Base-by-base conservation (phyloP, 2,329 filamentous ascomycete species). In the Colletotrichum eremochloae region DNA sequence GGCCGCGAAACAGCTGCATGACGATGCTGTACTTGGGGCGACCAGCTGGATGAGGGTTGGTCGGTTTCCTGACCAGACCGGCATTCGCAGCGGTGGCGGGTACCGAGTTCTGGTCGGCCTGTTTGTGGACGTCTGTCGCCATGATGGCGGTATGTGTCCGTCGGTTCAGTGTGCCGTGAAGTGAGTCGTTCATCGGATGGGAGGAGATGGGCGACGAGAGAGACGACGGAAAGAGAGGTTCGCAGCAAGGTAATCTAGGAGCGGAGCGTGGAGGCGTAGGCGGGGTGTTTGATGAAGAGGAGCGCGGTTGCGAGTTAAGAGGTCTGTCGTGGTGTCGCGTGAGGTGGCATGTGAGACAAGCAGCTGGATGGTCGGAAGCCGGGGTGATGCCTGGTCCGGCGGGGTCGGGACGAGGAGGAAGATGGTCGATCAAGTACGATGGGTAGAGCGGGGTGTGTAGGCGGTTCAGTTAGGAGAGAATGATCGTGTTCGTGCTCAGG, bases 11-110 rank as follows among this genome's bases (percentile, higher is more conserved):
- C 33, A 86, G 75, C 75, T 89, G 87, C 72, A 86, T 83, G 18
- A 84, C 76, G 11, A 80, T 79, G 60, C 88, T 86, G 80, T 91
- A 84, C 71, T 87, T 85, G 65, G 84, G 80, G 67, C 85, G 84
- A n/a, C 89, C 89, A 2, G 88, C 88, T 0, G 89, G 88, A 77
- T 91, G 88, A 18, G 73, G 75, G 29, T 72, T 74, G 60, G 50
- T 74, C 12, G 74, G 65, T 40, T 62, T 72, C 18, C 70, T 71
- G 53, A 64, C 70, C 24, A 75, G 66, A 42, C 68, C 68, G 1
- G 63, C 62, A 24, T 71, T 67, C 5, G 31, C 14, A 2, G 53
- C 76, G 29, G 77, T 71, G 36, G 76, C 75, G 55, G 79, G 74
- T 40, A 72, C 71, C 62, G 67, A 64, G 24, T 70, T 52, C 2